phyloP scores from a whole-genome alignment of 1,139 yeast species.

The Blastobotrys buckinghamii region DNA sequence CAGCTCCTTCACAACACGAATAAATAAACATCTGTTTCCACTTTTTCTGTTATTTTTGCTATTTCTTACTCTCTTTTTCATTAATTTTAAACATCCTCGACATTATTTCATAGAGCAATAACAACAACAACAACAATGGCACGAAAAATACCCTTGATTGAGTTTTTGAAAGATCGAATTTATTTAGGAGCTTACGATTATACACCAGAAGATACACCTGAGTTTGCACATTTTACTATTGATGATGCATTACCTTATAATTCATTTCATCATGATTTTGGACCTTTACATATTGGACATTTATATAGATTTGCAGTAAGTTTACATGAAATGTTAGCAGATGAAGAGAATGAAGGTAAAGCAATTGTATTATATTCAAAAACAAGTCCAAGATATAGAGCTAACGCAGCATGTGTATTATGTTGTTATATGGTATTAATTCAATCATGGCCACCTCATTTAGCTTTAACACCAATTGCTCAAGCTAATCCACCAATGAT shows the following conservation, averaged over 20 bases:
- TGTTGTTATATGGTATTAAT: slow-evolving; percentile 94
- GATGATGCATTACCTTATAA: slow-evolving; percentile 91
- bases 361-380: slow-evolving; percentile 88
- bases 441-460: slow-evolving; percentile 98
- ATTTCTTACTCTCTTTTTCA: not conserved
- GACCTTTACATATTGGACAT: slow-evolving; percentile 91
- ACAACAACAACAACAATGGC: slow-evolving; percentile 4
- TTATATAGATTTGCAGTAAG: slow-evolving; percentile 92
- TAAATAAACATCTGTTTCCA: not conserved
- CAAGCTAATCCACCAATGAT: slow-evolving; percentile 92
- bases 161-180: slow-evolving; percentile 56
- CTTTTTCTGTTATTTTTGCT: not conserved
- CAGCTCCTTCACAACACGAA: too few relatives aligned
- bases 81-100: too few relatives aligned
- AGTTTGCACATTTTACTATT: slow-evolving; percentile 79
- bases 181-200: slow-evolving; percentile 86
- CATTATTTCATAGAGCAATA: not conserved
- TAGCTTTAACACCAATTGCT: slow-evolving; percentile 88
- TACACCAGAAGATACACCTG: slow-evolving; percentile 69
- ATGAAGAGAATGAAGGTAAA: slow-evolving; percentile 74
- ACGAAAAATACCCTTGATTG: slow-evolving; percentile 32
- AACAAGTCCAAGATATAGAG: slow-evolving; percentile 71
- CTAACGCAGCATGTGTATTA: slow-evolving; percentile 90
- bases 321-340: slow-evolving; percentile 84
- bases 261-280: slow-evolving; percentile 91